Percentiles rank a stretch among this genome's conserved stretches.
These are phyloP conservation scores for Lagenaria siceraria DNA, from an alignment of 306 rosid genomes.

Conservation along the genomic window DNA sequence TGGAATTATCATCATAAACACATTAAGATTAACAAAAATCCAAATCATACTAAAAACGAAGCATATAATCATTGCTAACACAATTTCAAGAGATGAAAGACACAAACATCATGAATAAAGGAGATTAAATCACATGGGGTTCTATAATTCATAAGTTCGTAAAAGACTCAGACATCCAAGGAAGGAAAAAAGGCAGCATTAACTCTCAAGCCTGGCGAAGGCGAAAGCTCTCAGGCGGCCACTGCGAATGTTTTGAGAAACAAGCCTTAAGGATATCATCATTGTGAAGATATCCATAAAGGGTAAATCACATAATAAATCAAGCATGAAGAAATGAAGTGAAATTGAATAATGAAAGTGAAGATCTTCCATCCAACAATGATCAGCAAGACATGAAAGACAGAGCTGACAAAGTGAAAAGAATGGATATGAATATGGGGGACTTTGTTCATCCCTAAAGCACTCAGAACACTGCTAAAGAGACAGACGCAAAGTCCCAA, in stretches of 20 bases:
- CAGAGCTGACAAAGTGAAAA: neutral
- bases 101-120: neutral
- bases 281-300: neutral
- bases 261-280: constrained; percentile 13
- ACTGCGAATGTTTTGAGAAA: constrained; percentile 8
- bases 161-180: constrained; percentile 1
- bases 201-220: constrained; percentile 12
- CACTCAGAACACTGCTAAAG: neutral
- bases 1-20: constrained; percentile 13
- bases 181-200: constrained; percentile 7
- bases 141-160: neutral
- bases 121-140: neutral
- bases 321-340: too few relatives aligned
- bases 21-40: too few relatives aligned
- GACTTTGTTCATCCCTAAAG: neutral
- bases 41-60: too few relatives aligned
- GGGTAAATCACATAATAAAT: neutral
- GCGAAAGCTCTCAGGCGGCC: constrained; percentile 20
- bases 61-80: too few relatives aligned
- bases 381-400: neutral
- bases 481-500: neutral
- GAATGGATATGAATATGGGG: neutral
- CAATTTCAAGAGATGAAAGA: neutral
- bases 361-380: neutral
- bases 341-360: too few relatives aligned